phyloP scores from a whole-genome alignment of 2,329 filamentous ascomycete genomes.

The Sporothrix mexicana region DNA sequence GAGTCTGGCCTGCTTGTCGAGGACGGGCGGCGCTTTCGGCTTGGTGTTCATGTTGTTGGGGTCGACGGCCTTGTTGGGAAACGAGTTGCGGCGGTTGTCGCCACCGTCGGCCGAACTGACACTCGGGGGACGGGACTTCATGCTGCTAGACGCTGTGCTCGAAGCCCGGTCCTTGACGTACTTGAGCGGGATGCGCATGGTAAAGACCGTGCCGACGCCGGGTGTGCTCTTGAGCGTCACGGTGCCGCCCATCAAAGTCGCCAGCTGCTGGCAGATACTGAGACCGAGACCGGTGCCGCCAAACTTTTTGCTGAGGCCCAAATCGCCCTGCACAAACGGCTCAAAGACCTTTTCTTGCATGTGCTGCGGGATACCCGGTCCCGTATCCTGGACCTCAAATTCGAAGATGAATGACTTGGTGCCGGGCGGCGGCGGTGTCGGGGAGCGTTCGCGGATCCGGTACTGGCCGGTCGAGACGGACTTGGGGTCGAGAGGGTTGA shows the following conservation, averaged over 20 bases:
- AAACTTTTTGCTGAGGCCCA: conserved; percentile 86
- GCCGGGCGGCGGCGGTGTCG: conserved; percentile 64
- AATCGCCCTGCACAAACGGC: conserved; percentile 91
- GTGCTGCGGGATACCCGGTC: conserved; percentile 79
- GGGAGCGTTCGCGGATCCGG: conserved; percentile 60
- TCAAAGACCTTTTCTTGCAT: conserved; percentile 88
- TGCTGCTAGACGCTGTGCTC: conserved; percentile 61
- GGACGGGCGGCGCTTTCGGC: conserved; percentile 47
- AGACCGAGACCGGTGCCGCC: conserved; percentile 87
- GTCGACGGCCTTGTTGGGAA: conserved; percentile 38
- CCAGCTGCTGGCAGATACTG: conserved; percentile 87
- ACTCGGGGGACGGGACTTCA: conserved; percentile 57
- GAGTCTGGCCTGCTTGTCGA: conserved; percentile 75
- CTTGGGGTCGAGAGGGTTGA: conserved; percentile 67
- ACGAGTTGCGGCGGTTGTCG: conserved; percentile 44
- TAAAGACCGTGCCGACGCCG: conserved; percentile 80
- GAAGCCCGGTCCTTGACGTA: conserved; percentile 69
- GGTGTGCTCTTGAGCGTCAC: conserved; percentile 74
- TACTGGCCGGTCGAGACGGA: conserved; percentile 50
- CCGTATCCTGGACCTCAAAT: conserved; percentile 87
- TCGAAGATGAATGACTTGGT: conserved; percentile 77
- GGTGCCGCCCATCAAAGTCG: conserved; percentile 79
- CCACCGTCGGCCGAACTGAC: conserved; percentile 51
- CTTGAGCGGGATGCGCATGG: conserved; percentile 79
- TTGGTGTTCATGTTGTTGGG: conserved; percentile 38